Evolutionary conservation across 768 basidiomycete species (phyloP), one percentile per base, ranked within the genome.

Genomic region (Gymnopilus junonius): DNA sequence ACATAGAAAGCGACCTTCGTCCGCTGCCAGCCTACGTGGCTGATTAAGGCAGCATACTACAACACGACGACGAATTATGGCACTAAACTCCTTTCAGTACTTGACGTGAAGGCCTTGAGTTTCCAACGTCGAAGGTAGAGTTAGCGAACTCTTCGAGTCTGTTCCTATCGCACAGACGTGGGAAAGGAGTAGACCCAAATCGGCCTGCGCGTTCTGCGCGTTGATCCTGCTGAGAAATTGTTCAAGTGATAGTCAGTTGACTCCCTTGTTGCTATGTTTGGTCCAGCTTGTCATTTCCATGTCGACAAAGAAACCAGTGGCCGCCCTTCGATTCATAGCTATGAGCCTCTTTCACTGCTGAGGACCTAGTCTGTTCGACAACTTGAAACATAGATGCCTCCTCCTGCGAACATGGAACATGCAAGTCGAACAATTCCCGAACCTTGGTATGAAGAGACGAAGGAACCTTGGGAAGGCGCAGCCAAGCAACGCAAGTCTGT

Each of bases 181-280:
- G 61, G 55, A 55, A 62, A 62, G 39, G 34, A 20, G 1, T 10
- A 39, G 8, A 10, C 61, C 46, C 29, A 32, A 61, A 45, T 34
- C 8, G 48, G 51, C 32, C 2, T 31, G 21, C 42, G 15, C 39
- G 25, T 34, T 45, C 43, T 48, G 7, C 43, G 54, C 21, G 54
- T 48, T 20, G 31, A 40, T 27, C 23, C 23, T 45, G 14, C 35
- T 59, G 46, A 53, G 46, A 59, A 50, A 59, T 45, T 43, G 40
- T 23, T n/a, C n/a, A 27, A 23, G 39, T 4, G 32, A 53, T 20
- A 43, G 46, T 55, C 63, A 59, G 63, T 66, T 66, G 65, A 61
- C 62, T 32, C 21, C n/a, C 14, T 58, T 64, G 62, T 67, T 64
- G 66, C 60, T 46, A 63, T 63, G 61, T 51, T 32, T 23, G 48